phyloP scores from a whole-genome alignment of 179 eudicot species.

The Beta lomatogona region DNA sequence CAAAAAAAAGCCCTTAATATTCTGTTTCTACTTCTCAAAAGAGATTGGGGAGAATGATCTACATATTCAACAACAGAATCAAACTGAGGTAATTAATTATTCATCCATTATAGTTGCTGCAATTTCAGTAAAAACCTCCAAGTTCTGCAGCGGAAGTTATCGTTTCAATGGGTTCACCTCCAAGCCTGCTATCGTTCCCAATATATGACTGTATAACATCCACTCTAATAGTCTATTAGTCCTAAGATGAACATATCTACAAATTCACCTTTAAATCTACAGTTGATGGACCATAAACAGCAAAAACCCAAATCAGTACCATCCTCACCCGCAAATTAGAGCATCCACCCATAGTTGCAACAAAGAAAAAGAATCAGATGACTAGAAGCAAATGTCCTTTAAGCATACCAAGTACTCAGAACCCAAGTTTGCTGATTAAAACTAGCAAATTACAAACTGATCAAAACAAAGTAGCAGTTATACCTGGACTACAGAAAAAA shows the following conservation, averaged over 20 bases:
- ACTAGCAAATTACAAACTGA: background rate
- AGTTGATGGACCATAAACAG: background rate
- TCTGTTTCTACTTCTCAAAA: background rate
- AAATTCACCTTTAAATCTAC: background rate
- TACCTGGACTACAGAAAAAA: slow-evolving; percentile 94
- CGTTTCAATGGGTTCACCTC: background rate
- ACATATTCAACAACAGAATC: background rate
- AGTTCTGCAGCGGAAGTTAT: background rate
- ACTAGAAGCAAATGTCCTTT: background rate
- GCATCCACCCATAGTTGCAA: background rate
- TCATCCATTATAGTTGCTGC: background rate
- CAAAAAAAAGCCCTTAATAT: background rate
- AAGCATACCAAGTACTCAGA: background rate
- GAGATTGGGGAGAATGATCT: background rate
- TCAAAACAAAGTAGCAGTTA: background rate
- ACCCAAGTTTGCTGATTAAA: background rate
- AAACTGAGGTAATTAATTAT: background rate
- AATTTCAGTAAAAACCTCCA: background rate
- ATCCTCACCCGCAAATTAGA: background rate
- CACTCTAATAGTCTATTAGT: background rate
- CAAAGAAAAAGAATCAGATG: background rate
- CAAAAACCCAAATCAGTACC: background rate
- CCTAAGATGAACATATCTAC: background rate
- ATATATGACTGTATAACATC: background rate
- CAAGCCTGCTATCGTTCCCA: background rate